Percentiles rank a stretch among this genome's conserved stretches.
Evolutionary conservation across 306 rosid genomes (phyloP).

Genomic region (Sindora glabra): DNA sequence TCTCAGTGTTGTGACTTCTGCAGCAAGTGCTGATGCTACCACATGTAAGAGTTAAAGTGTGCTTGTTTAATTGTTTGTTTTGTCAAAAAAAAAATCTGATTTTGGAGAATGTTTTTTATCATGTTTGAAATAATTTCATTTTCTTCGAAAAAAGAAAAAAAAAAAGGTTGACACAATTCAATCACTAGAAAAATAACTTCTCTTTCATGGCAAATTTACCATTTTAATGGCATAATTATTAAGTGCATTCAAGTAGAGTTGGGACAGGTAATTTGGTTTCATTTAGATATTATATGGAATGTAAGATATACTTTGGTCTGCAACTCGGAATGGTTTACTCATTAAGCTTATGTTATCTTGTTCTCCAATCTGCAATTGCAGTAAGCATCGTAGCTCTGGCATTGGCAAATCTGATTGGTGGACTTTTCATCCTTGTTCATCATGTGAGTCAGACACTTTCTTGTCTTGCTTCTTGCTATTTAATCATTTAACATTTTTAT

Average conservation of each 20-base stretch:
- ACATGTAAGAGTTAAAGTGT: slow-evolving; percentile 9
- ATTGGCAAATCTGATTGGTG: slow-evolving; percentile 75
- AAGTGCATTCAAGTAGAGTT: too few species aligned
- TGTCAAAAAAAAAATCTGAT: too few species aligned
- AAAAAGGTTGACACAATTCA: too few species aligned
- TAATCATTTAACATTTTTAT: too few species aligned
- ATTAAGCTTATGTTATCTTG: not conserved
- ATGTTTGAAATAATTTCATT: not conserved
- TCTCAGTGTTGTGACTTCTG: slow-evolving; percentile 31
- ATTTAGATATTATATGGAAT: too few species aligned
- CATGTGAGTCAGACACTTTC: slow-evolving; percentile 48
- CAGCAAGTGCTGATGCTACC: slow-evolving; percentile 31
- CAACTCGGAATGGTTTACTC: not conserved
- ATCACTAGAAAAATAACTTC: too few species aligned
- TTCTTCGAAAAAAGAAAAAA: too few species aligned
- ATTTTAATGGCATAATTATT: not conserved
- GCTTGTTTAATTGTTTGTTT: not conserved
- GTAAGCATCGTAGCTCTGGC: slow-evolving; percentile 65
- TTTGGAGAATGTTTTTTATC: not conserved
- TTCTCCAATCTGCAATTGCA: slow-evolving; percentile 24
- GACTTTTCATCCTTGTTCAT: slow-evolving; percentile 58
- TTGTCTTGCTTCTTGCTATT: not conserved
- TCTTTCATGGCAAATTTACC: not conserved
- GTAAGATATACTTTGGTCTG: too few species aligned
- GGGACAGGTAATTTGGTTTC: too few species aligned